phyloP scores from a whole-genome alignment of 805 yeast genomes.

The Peterozyma toletana region DNA sequence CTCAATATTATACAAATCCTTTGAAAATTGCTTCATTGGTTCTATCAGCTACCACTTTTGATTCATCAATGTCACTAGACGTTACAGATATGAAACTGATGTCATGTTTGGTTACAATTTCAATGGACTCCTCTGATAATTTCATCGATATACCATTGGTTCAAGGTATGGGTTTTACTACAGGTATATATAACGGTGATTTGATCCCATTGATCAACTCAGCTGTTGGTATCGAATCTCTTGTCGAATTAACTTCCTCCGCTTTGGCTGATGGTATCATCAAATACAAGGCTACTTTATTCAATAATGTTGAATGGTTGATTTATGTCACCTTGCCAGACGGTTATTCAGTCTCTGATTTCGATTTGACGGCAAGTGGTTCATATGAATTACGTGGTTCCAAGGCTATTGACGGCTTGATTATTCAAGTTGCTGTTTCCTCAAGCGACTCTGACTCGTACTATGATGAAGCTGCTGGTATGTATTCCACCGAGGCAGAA shows the following conservation, averaged over 20 bases:
- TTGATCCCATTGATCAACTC: constrained; percentile 41
- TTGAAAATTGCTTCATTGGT: constrained; percentile 52
- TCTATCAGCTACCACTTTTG: constrained; percentile 37
- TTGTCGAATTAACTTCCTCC: constrained; percentile 31
- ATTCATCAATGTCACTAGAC: constrained; percentile 11
- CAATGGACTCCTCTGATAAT: constrained; percentile 9
- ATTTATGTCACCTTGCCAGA: constrained; percentile 46
- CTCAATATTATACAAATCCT: constrained; percentile 57
- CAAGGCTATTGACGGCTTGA: background rate
- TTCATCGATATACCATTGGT: constrained; percentile 40
- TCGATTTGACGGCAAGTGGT: constrained; percentile 16
- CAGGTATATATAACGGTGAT: constrained; percentile 44
- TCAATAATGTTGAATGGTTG: constrained; percentile 49
- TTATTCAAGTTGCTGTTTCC: constrained; percentile 27
- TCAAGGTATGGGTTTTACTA: constrained; percentile 80
- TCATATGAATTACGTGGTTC: constrained; percentile 15
- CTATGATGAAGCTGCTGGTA: constrained; percentile 29
- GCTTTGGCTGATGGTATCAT: constrained; percentile 25
- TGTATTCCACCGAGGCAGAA: constrained; percentile 21
- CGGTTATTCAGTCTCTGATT: constrained; percentile 22
- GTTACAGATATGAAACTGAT: constrained; percentile 23
- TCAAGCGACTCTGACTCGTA: constrained; percentile 15
- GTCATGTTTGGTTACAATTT: constrained; percentile 16
- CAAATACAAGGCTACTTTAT: constrained; percentile 46
- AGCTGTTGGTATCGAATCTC: constrained; percentile 39